phyloP scores from a whole-genome alignment of 2,329 filamentous ascomycete genomes.

The Stachybotrys elegans region DNA sequence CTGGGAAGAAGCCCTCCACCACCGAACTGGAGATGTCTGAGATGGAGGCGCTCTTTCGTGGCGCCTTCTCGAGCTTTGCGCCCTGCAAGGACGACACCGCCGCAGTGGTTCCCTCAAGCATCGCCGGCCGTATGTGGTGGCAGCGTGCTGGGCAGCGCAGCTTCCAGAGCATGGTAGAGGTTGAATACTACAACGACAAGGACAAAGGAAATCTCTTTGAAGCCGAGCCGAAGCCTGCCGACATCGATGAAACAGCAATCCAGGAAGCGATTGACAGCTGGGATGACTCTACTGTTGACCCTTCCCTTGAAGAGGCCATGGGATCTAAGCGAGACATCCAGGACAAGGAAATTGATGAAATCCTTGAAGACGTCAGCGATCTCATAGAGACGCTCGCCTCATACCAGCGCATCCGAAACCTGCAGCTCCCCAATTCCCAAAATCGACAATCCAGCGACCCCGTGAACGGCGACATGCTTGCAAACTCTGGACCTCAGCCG shows the following conservation, averaged over 20 bases:
- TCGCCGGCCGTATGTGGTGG: constrained; percentile 72
- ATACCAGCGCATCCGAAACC: constrained; percentile 73
- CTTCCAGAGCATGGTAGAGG: constrained; percentile 60
- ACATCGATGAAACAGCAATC: constrained; percentile 47
- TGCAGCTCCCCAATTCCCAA: constrained; percentile 60
- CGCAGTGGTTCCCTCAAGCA: constrained; percentile 62
- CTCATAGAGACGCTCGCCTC: constrained; percentile 72
- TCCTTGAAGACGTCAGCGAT: constrained; percentile 69
- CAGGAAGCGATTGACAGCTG: constrained; percentile 52
- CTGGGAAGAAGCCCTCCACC: constrained; percentile 51
- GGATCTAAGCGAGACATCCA: constrained; percentile 50
- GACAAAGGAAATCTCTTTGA: constrained; percentile 30
- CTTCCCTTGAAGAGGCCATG: constrained; percentile 48
- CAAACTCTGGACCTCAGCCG: constrained; percentile 62
- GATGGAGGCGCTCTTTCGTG: constrained; percentile 69
- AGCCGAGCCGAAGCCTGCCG: constrained; percentile 24
- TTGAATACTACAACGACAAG: constrained; percentile 37
- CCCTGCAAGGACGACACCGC: constrained; percentile 69
- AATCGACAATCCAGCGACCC: constrained; percentile 57
- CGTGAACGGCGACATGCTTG: constrained; percentile 61
- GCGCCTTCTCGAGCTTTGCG: constrained; percentile 76
- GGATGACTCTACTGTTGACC: constrained; percentile 54
- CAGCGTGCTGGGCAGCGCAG: constrained; percentile 61
- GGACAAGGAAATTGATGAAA: constrained; percentile 64
- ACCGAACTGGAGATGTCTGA: constrained; percentile 57